Percentiles rank a stretch among this genome's conserved stretches.
These are phyloP conservation scores for Nicotiana undulata DNA, from an alignment of 257 asterid species.

Conservation along the genomic window DNA sequence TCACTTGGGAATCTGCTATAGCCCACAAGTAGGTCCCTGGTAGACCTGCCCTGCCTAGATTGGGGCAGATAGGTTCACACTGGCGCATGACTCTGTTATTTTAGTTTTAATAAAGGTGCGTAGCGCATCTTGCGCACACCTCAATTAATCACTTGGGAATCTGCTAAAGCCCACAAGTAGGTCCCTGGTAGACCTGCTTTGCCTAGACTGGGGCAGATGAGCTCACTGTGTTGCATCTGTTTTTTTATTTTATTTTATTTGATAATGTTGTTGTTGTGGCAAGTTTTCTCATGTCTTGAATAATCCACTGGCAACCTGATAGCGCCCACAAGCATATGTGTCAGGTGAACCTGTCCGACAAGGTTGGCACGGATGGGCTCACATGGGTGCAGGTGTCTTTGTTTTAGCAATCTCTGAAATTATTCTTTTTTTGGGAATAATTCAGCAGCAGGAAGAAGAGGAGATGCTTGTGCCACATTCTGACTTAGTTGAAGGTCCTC, in stretches of 20 bases:
- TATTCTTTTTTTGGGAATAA: constrained; percentile 1
- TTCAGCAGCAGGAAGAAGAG: constrained; percentile 80
- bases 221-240: neutral
- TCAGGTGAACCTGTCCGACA: neutral
- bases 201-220: neutral
- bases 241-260: neutral
- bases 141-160: neutral
- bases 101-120: neutral
- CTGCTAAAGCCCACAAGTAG: neutral
- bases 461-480: constrained; percentile 92
- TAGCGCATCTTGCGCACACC: neutral
- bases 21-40: neutral
- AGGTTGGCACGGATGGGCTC: neutral
- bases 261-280: neutral
- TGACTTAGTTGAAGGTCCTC: constrained; percentile 78
- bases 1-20: neutral
- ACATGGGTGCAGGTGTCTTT: neutral
- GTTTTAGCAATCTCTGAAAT: neutral
- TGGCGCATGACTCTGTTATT: neutral
- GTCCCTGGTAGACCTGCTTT: neutral
- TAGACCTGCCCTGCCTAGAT: neutral
- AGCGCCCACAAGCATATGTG: neutral
- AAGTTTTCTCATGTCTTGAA: neutral
- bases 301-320: neutral
- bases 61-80: neutral